Evolutionary conservation across 768 basidiomycete genomes (phyloP).

Genomic region (Lactarius quietus): DNA sequence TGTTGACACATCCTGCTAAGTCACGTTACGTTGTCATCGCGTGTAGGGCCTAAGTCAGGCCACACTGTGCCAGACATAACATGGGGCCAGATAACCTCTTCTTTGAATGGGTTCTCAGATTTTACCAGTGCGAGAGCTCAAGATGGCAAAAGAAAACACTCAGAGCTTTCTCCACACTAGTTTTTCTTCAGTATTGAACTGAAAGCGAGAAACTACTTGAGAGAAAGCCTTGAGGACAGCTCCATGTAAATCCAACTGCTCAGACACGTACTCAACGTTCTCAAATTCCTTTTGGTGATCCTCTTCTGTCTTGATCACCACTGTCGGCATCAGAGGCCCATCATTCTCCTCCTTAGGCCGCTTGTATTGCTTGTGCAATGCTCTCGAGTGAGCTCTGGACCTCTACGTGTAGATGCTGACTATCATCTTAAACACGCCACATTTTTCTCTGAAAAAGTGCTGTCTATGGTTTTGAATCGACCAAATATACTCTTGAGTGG

Average conservation of each 20-base stretch:
- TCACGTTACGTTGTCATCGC: too few relatives aligned
- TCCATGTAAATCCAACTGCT: constrained; percentile 75
- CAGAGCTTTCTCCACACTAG: constrained; percentile 49
- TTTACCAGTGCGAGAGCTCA: constrained; percentile 13
- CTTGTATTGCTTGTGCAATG: too few relatives aligned
- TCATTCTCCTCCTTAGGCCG: constrained; percentile 28
- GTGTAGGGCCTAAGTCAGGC: too few relatives aligned
- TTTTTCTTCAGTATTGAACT: constrained; percentile 57
- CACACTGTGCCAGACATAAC: too few relatives aligned
- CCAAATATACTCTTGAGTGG: too few relatives aligned
- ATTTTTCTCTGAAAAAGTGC: too few relatives aligned
- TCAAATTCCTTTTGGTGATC: constrained; percentile 31
- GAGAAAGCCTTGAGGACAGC: constrained; percentile 80
- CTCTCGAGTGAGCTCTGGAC: too few relatives aligned
- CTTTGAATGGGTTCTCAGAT: constrained; percentile 55
- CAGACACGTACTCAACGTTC: constrained; percentile 82
- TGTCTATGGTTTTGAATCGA: too few relatives aligned
- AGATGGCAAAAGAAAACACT: not conserved
- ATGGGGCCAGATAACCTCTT: constrained; percentile 95
- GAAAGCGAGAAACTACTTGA: constrained; percentile 92
- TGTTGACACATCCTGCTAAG: too few relatives aligned
- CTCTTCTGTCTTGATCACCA: constrained; percentile 35
- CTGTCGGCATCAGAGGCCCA: constrained; percentile 39
- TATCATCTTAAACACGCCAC: too few relatives aligned
- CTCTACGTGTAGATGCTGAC: too few relatives aligned